phyloP scores from a whole-genome alignment of 306 rosid species.

The Casuarina glauca region DNA sequence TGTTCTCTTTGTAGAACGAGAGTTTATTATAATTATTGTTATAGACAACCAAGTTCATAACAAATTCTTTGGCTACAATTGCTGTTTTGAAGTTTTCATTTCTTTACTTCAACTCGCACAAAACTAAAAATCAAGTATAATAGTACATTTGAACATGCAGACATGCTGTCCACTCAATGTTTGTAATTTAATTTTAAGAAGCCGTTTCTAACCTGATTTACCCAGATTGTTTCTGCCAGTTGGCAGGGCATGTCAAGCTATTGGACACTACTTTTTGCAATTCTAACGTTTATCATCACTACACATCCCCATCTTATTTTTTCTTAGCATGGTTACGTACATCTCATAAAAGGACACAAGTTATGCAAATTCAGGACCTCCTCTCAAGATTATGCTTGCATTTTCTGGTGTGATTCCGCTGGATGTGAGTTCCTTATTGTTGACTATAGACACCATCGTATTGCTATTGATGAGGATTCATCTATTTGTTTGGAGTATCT shows the following conservation, averaged over 20 bases:
- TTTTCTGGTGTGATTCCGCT: conserved; percentile 81
- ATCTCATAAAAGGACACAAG: conserved; percentile 55
- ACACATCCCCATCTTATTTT: conserved; percentile 70
- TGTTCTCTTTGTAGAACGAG: too few species aligned
- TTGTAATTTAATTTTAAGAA: conserved; percentile 10
- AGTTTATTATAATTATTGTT: too few species aligned
- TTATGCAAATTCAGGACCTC: conserved; percentile 51
- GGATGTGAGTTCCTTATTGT: conserved; percentile 64
- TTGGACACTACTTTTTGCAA: conserved; percentile 76
- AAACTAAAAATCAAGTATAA: not conserved
- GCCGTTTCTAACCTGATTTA: conserved; percentile 23
- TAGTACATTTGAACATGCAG: not conserved
- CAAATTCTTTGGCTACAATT: conserved; percentile 74
- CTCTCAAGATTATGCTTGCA: conserved; percentile 68
- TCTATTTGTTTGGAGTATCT: conserved; percentile 93
- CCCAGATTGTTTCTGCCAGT: conserved; percentile 29
- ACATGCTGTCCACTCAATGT: conserved; percentile 14
- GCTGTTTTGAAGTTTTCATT: conserved; percentile 91
- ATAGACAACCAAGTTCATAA: too few species aligned
- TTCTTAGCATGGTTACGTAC: conserved; percentile 71
- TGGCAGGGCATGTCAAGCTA: conserved; percentile 90
- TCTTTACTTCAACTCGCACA: conserved; percentile 11
- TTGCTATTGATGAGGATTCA: conserved; percentile 92
- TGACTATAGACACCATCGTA: conserved; percentile 64
- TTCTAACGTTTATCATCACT: conserved; percentile 85